phyloP scores from a whole-genome alignment of 2,329 filamentous ascomycete species.

The Monilinia fructigena region DNA sequence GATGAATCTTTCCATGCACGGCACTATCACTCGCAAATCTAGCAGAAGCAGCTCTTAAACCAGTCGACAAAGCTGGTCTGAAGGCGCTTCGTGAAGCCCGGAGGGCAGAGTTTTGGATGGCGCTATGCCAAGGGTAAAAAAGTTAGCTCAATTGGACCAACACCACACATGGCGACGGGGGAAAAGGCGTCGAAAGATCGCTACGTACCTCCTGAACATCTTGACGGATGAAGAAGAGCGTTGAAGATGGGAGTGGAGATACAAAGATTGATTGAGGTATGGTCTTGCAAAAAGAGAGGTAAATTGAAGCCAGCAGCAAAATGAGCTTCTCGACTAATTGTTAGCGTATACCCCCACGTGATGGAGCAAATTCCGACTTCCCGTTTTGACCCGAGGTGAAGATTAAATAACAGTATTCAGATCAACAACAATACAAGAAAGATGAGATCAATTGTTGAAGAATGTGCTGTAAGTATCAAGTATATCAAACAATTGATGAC shows the following conservation, averaged over 20 bases:
- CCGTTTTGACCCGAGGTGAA: slow-evolving; percentile 23
- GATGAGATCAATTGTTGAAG: slow-evolving; percentile 1
- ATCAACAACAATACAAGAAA: neutral
- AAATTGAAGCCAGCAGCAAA: slow-evolving; percentile 27
- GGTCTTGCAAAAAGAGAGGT: slow-evolving; percentile 24
- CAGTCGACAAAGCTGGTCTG: slow-evolving; percentile 56
- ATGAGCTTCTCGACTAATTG: slow-evolving; percentile 42
- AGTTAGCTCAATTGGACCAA: slow-evolving; percentile 50
- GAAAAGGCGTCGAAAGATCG: slow-evolving; percentile 35
- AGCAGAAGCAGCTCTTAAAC: slow-evolving; percentile 51
- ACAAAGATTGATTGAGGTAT: slow-evolving; percentile 46
- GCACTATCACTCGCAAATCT: slow-evolving; percentile 56
- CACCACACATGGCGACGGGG: slow-evolving; percentile 25
- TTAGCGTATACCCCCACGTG: slow-evolving; percentile 25
- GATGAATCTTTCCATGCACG: slow-evolving; percentile 67
- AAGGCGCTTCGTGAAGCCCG: slow-evolving; percentile 57
- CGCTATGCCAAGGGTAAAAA: slow-evolving; percentile 49
- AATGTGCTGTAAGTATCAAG: neutral
- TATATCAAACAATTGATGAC: neutral
- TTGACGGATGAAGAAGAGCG: slow-evolving; percentile 68
- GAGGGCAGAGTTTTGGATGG: slow-evolving; percentile 65
- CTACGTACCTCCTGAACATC: slow-evolving; percentile 80
- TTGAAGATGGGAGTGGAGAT: slow-evolving; percentile 59
- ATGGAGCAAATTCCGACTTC: slow-evolving; percentile 13
- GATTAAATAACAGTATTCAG: neutral